Conservation (phyloP, 192 early-diverging fungal genomes). For the Allomyces macrogynus region DNA sequence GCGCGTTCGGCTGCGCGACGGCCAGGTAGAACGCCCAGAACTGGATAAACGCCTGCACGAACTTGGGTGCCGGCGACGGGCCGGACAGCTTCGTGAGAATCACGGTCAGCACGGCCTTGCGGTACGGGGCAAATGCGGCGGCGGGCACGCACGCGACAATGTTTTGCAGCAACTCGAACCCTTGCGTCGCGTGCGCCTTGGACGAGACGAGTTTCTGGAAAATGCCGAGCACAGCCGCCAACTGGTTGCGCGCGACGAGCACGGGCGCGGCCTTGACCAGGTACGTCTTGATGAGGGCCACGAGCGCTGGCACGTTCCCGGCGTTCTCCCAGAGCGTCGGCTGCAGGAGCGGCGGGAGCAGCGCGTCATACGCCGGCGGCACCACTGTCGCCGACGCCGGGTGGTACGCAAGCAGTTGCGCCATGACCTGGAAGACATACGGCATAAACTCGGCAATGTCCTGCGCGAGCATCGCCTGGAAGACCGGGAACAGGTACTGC, state of each 20-base stretch:
- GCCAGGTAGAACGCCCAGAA: slow-evolving; percentile 12
- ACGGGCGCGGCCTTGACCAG: slow-evolving; percentile 46
- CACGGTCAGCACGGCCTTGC: slow-evolving; percentile 39
- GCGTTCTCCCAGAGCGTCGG: slow-evolving; percentile 74
- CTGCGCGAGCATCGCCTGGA: slow-evolving; percentile 64
- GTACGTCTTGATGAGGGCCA: slow-evolving; percentile 69
- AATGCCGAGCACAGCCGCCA: slow-evolving; percentile 75
- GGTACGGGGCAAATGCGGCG: slow-evolving; percentile 26
- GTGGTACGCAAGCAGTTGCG: slow-evolving; percentile 69
- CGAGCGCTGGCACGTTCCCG: slow-evolving; percentile 86
- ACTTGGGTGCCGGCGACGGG: slow-evolving; percentile 16
- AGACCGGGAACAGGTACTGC: slow-evolving; percentile 62
- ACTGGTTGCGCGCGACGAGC: slow-evolving; percentile 44
- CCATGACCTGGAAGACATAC: slow-evolving; percentile 90
- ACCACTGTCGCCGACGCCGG: slow-evolving; percentile 24
- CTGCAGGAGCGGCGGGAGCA: slow-evolving; percentile 59
- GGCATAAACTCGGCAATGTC: slow-evolving; percentile 86
- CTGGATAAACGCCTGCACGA: slow-evolving; percentile 16
- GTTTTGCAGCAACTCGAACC: slow-evolving; percentile 55
- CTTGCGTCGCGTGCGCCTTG: slow-evolving; percentile 64
- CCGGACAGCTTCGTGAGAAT: slow-evolving; percentile 25
- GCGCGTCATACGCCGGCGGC: slow-evolving; percentile 43
- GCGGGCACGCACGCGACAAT: slow-evolving; percentile 59
- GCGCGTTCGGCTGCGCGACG: background rate
- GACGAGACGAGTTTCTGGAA: slow-evolving; percentile 80